Evolutionary conservation across 192 early-diverging fungal genomes (phyloP), one percentile per base, ranked within the genome.

Genomic region (Funneliformis geosporum): DNA sequence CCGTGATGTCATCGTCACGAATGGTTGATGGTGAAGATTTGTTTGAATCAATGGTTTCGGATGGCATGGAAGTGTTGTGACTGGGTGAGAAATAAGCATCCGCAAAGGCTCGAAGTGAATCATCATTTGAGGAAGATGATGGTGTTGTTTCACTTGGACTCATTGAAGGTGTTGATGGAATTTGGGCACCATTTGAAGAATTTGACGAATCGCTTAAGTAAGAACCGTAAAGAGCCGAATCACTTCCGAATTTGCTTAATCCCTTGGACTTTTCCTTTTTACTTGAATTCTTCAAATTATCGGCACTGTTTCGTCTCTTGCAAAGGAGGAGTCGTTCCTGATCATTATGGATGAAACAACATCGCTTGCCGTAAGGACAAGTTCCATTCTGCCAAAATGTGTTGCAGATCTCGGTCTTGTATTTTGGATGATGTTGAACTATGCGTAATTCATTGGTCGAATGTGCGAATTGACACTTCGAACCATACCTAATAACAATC

Each of bases 381-480:
- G 91, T 92, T 23, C 97, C 96, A 2, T 91, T 91, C 66, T 92
- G 89, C 87, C 90, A 93, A 86, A 93, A 99, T 43, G 95, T 96
- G 61, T 91, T 94, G 86, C 97, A 99, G 46, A 97, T 88, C 78
- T 96, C 94, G 5, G 96, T 98, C 87, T 98, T 97, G 87, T 99
- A 99, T 73, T 93, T 95, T 59, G 93, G 94, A 81, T 99, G 96
- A 43, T 96, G 89, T 69, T 90, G 86, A 18, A 98, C 90, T 55
- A 86, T 82, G 18, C 95, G 89, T 46, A 97, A 89, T 85, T 99
- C 97, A 47, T 78, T 76, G 50, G 76, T 59, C 16, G 92, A 92
- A 74, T 99, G 97, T 18, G 97, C 97, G 90, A 96, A 99, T 83
- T 96, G 94, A 88, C 97, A 99, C 80, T 96, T 92, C 27, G 88